Base-by-base conservation (phyloP, 805 yeast genomes). In the Yarrowia sp. region DNA sequence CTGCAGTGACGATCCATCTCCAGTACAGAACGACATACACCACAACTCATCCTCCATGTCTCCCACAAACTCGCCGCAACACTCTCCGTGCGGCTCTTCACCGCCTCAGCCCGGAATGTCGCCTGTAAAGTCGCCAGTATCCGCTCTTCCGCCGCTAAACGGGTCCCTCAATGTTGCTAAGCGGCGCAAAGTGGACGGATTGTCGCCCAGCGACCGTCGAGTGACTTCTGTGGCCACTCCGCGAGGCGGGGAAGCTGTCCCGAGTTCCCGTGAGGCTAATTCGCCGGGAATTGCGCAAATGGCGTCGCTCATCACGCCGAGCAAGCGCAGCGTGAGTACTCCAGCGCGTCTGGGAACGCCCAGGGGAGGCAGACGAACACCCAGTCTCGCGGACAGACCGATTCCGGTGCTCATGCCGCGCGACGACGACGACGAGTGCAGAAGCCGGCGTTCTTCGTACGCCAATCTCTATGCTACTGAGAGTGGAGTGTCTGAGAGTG, bases 101-200 rank as follows among this genome's bases (percentile, higher is more conserved):
- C 58, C 58, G n/a, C 3, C 58, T 1, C 58, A 33, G 42, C 32
- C 58, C 16, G 58, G 58, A 1, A 21, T 32, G 42, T 51, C 58
- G 22, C 58, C 58, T 8, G 58, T 51, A n/a, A 51, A 51, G 42
- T 51, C 58, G 13, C 58, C 58, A 2, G 58, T 51, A 14, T 33
- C 58, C 16, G 12, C 58, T 7, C 14, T 51, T 3, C 58, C 58
- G 21, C 58, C 58, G n/a, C 24, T 51, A 12, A 33, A 51, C 42
- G 58, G 58, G 12, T 13, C 32, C 7, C 31, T 51, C 16, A 38
- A 55, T 14, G 36, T 55, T 7, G 36, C 61, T 8, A 55, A 55
- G 19, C 47, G 61, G 6, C 47, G 61, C 19, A 36, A 55, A 6
- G 61, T 55, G 25, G 47, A 55, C 38, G 27, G n/a, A 1, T 14